Conservation (phyloP, 2,329 filamentous ascomycete genomes). For the Beauveria australis region DNA sequence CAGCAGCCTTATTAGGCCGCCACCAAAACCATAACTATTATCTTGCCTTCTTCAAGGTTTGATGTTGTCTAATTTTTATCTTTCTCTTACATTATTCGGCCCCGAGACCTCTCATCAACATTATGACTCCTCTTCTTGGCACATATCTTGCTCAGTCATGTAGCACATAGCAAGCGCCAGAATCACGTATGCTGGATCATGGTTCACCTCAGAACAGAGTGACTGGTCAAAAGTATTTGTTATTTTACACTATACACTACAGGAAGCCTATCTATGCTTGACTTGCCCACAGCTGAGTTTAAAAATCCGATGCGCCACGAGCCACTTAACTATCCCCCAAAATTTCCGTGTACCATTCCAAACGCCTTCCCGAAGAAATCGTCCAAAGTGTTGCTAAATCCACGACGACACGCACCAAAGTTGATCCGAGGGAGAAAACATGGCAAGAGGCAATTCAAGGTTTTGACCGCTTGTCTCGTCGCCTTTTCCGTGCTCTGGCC, state of each 20-base stretch:
- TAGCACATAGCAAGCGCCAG: neutral
- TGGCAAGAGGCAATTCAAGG: constrained; percentile 23
- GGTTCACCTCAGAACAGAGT: neutral
- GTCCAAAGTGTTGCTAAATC: neutral
- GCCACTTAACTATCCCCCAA: neutral
- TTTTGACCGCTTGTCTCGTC: constrained; percentile 49
- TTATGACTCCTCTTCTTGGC: too few relatives aligned
- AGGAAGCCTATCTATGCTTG: neutral
- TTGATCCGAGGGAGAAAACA: neutral
- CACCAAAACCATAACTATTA: neutral
- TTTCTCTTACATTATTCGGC: too few relatives aligned
- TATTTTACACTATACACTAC: neutral
- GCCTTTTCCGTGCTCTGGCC: constrained; percentile 53
- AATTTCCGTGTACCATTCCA: constrained; percentile 1
- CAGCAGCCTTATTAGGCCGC: neutral
- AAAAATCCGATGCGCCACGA: constrained; percentile 1
- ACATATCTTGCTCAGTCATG: too few relatives aligned
- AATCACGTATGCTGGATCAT: neutral
- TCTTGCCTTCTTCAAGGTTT: too few relatives aligned
- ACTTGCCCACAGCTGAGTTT: neutral
- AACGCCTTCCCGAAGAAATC: constrained; percentile 3
- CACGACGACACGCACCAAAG: neutral
- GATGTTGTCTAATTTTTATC: too few relatives aligned
- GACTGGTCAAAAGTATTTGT: neutral
- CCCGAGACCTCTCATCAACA: too few relatives aligned